Evolutionary conservation across 768 basidiomycete species (phyloP).

Genomic region (Chlorophyllum brunneum): DNA sequence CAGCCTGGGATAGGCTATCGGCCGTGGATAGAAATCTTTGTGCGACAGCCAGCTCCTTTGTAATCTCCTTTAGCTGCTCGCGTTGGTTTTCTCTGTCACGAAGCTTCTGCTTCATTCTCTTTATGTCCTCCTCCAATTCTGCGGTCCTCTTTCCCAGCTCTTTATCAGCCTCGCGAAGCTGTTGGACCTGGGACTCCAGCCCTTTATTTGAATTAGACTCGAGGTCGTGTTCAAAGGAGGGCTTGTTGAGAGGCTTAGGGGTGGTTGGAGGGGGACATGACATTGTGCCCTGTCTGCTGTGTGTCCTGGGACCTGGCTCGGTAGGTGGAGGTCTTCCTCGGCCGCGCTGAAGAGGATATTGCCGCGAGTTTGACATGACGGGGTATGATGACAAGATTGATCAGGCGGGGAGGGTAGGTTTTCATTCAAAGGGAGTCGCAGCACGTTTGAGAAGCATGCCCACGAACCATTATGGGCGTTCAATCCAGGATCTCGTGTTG

Average conservation of each 20-base stretch:
- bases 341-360: too few species aligned
- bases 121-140: constrained; percentile 14
- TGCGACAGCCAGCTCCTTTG: constrained; percentile 35
- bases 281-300: too few species aligned
- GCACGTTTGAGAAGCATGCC: too few species aligned
- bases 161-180: background rate
- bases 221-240: background rate
- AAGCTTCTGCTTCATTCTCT: constrained; percentile 18
- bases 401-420: too few species aligned
- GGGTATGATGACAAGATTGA: too few species aligned
- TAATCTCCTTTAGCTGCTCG: constrained; percentile 25
- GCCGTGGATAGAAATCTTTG: constrained; percentile 41
- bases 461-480: too few species aligned
- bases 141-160: background rate
- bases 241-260: background rate
- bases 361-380: too few species aligned
- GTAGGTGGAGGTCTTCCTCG: too few species aligned
- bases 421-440: too few species aligned
- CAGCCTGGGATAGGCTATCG: constrained; percentile 40
- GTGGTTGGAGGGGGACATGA: background rate
- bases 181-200: background rate
- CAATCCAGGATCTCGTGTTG: too few species aligned
- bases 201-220: background rate
- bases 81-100: constrained; percentile 18
- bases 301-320: too few species aligned